Evolutionary conservation across 2,329 filamentous ascomycete species (phyloP), one percentile per base, ranked within the genome.

Genomic region (Penicillium sp.): DNA sequence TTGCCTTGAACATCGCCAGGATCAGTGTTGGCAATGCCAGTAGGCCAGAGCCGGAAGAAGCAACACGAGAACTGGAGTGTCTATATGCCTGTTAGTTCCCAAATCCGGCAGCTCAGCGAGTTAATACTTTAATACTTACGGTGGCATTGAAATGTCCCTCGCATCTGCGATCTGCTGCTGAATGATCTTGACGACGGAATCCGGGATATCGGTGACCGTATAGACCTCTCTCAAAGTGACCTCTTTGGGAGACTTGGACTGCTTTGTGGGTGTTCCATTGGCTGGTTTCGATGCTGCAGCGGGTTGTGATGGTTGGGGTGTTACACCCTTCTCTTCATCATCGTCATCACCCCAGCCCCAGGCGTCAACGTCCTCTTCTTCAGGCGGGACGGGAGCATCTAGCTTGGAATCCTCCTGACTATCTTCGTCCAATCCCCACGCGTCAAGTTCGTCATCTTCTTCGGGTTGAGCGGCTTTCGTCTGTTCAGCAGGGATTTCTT

Each of bases 311-410:
- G 59, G 32, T 9, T 41, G 14, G 16, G 16, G 16, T 2, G 44
- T 41, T 27, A 60, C 55, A 42, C 40, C 67, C 47, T 57, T 69
- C 54, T 42, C 66, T 55, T 52, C 64, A 40, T 70, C 61, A 14
- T 73, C 69, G 6, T 86, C 86, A 29, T 89, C 89, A 18, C 82
- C 86, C 87, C 89, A 95, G 3, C 86, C 89, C 86, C 89, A 94
- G 22, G 88, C 87, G 50, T 88, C 87, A 11, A 72, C 73, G 42
- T 69, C 69, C 44, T 70, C 69, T 4, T 69, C 66, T 28, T 62
- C 65, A 6, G 54, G 42, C 9, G 40, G 27, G 32, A 44, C 35
- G 31, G 39, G 26, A 20, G 47, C 42, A 24, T 54, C 46, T 22
- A 45, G 50, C 26, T 61, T 54, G 6, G 54, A 26, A 27, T 57